Conservation (phyloP, 2,329 filamentous ascomycete genomes). For the Neofusicoccum umdonicola region DNA sequence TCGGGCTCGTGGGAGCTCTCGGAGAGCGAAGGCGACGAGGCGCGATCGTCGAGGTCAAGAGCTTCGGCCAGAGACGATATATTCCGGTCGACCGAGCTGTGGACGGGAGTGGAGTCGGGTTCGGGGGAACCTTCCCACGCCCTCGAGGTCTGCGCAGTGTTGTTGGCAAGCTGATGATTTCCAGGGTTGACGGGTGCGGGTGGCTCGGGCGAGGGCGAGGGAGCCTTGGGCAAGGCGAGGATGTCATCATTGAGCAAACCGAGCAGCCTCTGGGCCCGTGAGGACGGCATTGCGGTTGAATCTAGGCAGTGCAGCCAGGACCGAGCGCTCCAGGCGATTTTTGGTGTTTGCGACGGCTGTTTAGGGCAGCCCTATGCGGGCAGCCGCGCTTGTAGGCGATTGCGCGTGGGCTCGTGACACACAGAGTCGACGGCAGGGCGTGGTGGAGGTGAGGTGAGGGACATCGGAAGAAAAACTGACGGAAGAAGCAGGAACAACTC, state of each 20-base stretch:
- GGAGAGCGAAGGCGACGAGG: background rate
- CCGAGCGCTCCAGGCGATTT: no score
- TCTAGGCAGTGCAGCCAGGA: background rate
- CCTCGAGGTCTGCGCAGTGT: background rate
- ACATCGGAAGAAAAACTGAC: background rate
- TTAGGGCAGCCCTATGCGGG: background rate
- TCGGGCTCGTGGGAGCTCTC: constrained; percentile 10
- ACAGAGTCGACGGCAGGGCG: background rate
- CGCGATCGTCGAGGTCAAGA: background rate
- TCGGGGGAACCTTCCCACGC: background rate
- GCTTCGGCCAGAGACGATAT: background rate
- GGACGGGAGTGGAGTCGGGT: background rate
- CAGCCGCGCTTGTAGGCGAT: background rate
- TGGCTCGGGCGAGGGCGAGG: background rate
- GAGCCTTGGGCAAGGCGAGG: background rate
- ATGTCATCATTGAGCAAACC: constrained; percentile 6
- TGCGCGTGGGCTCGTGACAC: background rate
- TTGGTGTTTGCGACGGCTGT: background rate
- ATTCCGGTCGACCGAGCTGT: background rate
- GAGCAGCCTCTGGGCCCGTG: constrained; percentile 1
- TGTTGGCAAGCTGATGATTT: background rate
- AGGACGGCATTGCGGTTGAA: background rate
- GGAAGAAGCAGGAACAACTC: background rate
- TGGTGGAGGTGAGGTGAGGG: background rate
- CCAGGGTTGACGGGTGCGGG: background rate